Evolutionary conservation across 2,329 filamentous ascomycete genomes (phyloP), one percentile per base, ranked within the genome.

Genomic region (Cytospora chrysosperma): DNA sequence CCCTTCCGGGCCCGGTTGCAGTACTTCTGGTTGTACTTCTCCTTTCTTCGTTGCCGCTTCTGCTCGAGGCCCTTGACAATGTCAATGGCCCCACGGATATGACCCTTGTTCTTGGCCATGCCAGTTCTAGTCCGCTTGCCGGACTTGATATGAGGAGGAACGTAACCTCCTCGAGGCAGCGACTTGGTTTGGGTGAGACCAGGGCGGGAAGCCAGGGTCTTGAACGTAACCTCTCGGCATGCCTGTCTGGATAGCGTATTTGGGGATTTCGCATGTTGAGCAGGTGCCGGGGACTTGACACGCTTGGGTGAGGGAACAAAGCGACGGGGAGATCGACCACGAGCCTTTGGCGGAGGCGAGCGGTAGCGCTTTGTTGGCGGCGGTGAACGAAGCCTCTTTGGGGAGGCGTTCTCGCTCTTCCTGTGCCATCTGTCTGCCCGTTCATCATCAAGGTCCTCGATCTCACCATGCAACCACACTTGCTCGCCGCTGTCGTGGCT

Each of bases 11-110:
- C 89, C 71, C 92, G 91, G 73, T 92, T 89, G 79, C 91, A 96
- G 73, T 94, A 90, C 75, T 96, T 95, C 71, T 93, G 89, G 74
- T 91, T 89, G 72, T 93, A 90, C 77, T 97, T 97, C 77, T 98
- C 93, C 78, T 90, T 93, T 70, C 95, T 90, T 68, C 95, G 88
- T 78, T 95, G 91, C 28, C 93, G 89, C 80, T 97, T 98, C 77
- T 91, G 89, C 79, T 99, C 95, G 1, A 99, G 85, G 10, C 95
- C 95, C 75, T 97, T 96, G 76, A 97, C 91, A 66, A 97, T 99
- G 76, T 98, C 95, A 69, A 99, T 96, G 40, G 95, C 93, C n/a
- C 93, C 92, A 67, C 95, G 90, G 12, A 92, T 85, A 67, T 95
- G 92, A 3, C 26, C 58, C 50, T 86, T 78, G 57, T 88, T 83